Evolutionary conservation across 768 basidiomycete species (phyloP), one percentile per base, ranked within the genome.

Genomic region (Crassisporium funariophilum): DNA sequence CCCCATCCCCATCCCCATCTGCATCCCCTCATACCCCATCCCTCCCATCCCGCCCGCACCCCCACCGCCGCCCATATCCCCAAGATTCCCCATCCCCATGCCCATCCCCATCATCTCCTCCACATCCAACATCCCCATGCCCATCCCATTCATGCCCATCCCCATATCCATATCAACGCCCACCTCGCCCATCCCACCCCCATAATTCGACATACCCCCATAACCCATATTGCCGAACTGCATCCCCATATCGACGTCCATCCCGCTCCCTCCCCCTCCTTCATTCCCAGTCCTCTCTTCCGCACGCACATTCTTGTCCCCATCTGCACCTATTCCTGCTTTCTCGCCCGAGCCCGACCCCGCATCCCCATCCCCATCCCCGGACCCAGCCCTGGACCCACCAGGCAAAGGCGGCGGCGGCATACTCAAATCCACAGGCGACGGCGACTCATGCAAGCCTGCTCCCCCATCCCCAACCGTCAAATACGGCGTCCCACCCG

Each of bases 371-470:
- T n/a, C n/a, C n/a, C n/a, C n/a, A n/a, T n/a, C n/a, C n/a, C n/a
- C n/a, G n/a, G n/a, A n/a, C n/a, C n/a, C n/a, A n/a, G n/a, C n/a
- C n/a, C n/a, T n/a, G n/a, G n/a, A n/a, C n/a, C n/a, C n/a, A n/a
- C 57, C 36, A 1, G 75, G 73, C 5, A 76, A 65, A 7, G 88
- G 88, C 6, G 91, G 90, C 0, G 93, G 92, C 1, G 91, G 91
- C 91, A 95, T 93, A 67, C 56, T 57, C 44, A 61, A 42, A 48
- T 95, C 93, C 1, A 95, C 91, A 2, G 93, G 92, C 4, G 88
- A 91, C 1, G 93, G 91, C 0, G 87, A 83, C 56, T 88, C 86
- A 6, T 66, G 72, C 9, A 64, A 60, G 2, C 56, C 66, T 35
- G 74, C 72, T 22, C 65, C 70, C 33, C 68, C 60, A 21, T 63